Evolutionary conservation across 148 eudicot species (phyloP).

Genomic region (Dianthus caryophyllus): DNA sequence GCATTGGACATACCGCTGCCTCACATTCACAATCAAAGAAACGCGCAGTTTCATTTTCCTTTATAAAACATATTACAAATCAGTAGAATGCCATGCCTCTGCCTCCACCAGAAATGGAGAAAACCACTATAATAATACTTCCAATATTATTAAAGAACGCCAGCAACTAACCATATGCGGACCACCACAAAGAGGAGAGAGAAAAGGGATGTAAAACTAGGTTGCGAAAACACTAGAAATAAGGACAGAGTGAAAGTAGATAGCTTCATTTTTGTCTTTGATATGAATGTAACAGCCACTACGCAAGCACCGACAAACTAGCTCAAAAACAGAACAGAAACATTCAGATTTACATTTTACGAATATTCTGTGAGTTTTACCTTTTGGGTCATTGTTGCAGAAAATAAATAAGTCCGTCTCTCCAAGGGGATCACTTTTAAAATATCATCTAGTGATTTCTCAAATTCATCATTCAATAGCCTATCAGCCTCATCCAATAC

Average conservation of each 20-base stretch:
- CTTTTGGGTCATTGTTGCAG: constrained; percentile 94
- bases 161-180: not conserved
- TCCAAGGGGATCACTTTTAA: constrained; percentile 69
- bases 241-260: not conserved
- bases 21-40: not conserved
- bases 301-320: not conserved
- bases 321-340: not conserved
- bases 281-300: not conserved
- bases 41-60: not conserved
- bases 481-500: constrained; percentile 96
- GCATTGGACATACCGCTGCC: not conserved
- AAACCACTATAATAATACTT: not conserved
- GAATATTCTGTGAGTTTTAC: constrained; percentile 24
- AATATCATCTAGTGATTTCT: constrained; percentile 71
- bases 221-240: not conserved
- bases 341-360: not conserved
- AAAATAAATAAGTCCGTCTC: constrained; percentile 70
- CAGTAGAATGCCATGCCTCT: too few relatives aligned
- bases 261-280: not conserved
- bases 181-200: not conserved
- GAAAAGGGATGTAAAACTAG: not conserved
- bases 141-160: not conserved
- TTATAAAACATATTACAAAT: too few relatives aligned
- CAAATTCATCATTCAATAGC: constrained; percentile 81
- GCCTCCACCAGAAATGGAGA: not conserved